phyloP scores from a whole-genome alignment of 2,329 filamentous ascomycete genomes.

The Purpureocillium takamizusanense region DNA sequence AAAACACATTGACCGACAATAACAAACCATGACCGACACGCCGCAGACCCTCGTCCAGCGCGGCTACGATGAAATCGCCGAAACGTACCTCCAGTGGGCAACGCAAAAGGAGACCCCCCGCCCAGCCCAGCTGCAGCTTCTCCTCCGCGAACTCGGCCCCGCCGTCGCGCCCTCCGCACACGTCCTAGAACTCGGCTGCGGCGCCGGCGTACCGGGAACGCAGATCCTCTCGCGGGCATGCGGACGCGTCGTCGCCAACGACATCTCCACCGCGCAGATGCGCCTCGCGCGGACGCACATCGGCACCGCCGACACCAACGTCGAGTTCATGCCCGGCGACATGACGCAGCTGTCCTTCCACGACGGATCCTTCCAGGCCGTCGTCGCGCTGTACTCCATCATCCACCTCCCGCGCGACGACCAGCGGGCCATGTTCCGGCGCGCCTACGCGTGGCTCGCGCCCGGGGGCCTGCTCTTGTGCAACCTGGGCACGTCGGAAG shows the following conservation, averaged over 20 bases:
- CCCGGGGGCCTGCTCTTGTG: background rate
- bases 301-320: background rate
- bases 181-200: background rate
- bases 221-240: background rate
- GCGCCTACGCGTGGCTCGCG: background rate
- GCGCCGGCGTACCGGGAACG: constrained; percentile 1
- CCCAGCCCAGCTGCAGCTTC: background rate
- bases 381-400: constrained; percentile 1
- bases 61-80: background rate
- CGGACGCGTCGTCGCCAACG: background rate
- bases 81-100: background rate
- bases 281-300: background rate
- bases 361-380: background rate
- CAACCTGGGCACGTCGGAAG: background rate
- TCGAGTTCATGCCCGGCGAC: background rate
- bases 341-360: background rate
- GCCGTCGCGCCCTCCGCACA: background rate
- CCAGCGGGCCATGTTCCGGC: background rate
- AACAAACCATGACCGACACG: background rate
- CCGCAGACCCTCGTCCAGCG: background rate
- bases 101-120: background rate
- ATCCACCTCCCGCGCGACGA: background rate
- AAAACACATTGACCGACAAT: no score
- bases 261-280: background rate
- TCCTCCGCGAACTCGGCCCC: background rate